Evolutionary conservation across 1,284 basidiomycete genomes (phyloP).

Genomic region (Rhodotorula sp.): DNA sequence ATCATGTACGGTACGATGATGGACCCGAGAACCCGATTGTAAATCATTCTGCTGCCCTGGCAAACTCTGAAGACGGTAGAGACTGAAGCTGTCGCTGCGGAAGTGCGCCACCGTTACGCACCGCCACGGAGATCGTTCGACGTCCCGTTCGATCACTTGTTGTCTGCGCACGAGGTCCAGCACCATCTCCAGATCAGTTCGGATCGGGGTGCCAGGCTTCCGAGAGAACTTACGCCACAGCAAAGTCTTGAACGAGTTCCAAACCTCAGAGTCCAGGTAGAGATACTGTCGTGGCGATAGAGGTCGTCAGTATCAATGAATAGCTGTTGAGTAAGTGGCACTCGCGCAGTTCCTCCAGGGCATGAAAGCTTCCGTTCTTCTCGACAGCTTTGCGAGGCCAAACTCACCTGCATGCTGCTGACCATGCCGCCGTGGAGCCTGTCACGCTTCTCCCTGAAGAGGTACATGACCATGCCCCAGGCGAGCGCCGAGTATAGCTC

Average conservation of each 20-base stretch:
- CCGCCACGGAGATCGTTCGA: no score
- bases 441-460: conserved; percentile 81
- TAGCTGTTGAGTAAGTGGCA: neutral
- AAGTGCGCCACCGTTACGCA: neutral
- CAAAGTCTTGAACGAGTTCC: conserved; percentile 51
- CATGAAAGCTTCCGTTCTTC: no score
- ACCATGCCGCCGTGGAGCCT: conserved; percentile 87
- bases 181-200: neutral
- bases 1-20: neutral
- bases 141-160: no score
- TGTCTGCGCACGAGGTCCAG: no score
- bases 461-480: conserved; percentile 98
- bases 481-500: conserved; percentile 81
- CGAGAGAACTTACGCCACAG: conserved; percentile 35
- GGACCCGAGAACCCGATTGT: neutral
- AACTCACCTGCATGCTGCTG: conserved; percentile 52
- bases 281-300: conserved; percentile 56
- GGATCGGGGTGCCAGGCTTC: neutral
- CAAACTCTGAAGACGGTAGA: neutral
- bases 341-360: no score
- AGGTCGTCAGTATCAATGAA: neutral
- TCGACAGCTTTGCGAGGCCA: no score
- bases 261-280: conserved; percentile 73
- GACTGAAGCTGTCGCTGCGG: neutral
- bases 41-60: neutral